Base-by-base conservation (phyloP, 177 flowering plant species). In the Vitis hybrid region DNA sequence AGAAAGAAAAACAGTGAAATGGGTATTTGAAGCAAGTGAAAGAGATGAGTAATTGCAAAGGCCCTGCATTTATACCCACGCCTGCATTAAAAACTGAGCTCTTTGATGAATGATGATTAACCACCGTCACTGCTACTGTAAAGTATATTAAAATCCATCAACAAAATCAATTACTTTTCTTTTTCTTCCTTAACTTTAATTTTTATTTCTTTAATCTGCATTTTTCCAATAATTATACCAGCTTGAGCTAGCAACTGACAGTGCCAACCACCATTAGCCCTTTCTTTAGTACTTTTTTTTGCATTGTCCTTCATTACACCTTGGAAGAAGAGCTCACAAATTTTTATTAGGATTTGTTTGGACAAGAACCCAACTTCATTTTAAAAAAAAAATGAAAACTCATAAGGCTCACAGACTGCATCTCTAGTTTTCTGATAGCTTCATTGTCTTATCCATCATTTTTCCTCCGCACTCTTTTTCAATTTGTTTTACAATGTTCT, bases 41-140 rank as follows among this genome's bases (percentile, higher is more conserved):
- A 77, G 82, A 72, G 67, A 68, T 61, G 73, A 52, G 59, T 41
- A 69, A 71, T 61, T 66, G 85, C 78, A 82, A 87, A 83, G 86
- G 79, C 51, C 74, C 82, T 84, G 86, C 86, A 86, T 92, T 84
- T 92, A 92, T 92, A 88, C 85, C 84, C 95, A 92, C 95, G 95
- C 97, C 84, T 86, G 87, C 90, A 85, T 92, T 51, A 85, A 86
- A 83, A 90, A 84, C 66, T 79, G 98, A 83, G 93, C 93, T 83
- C 77, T 91, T 35, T 35, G 46, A 35, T 35, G 46, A 35, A 35
- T 91, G 91, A 90, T 90, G 88, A 86, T 91, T 90, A 92, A 89
- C 98, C 91, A 91, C 95, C 92, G 94, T 82, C 92, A 89, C 88
- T 88, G 88, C 89, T 73, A 81, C 86, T 77, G 84, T 79, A 76